Base-by-base conservation (phyloP, 257 asterid genomes). In the Cordia subcordata region DNA sequence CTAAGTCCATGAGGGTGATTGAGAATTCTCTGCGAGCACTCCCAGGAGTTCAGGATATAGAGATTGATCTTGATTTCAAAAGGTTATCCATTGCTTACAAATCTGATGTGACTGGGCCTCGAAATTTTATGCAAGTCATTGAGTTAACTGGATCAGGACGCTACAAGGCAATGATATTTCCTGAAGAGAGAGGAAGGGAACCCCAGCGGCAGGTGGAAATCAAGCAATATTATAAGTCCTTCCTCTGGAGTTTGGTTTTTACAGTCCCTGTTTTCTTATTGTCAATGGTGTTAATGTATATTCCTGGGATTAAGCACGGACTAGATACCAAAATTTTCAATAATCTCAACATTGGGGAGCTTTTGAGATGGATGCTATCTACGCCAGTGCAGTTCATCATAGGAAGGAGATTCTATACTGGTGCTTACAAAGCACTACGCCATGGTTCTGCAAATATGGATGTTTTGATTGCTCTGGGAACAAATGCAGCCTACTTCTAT, bases 401-500 rank as follows among this genome's bases (percentile, higher is more conserved):
- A 27, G 82, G 82, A 22, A 57, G 82, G 23, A 64, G 76, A n/a
- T 77, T 77, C 68, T 77, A 77, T 42, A 54, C 45, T 13, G 82
- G 82, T 27, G 58, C 82, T n/a, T 77, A 57, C 40, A 72, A 72
- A 58, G 79, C 82, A 38, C 32, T 77, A 23, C 60, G 74, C 21
- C 68, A 77, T 62, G 79, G 79, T 53, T 66, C 72, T 55, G 75
- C 80, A 53, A 77, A 73, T 65, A 77, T 77, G 83, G 80, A 77
- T 67, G 80, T 77, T 32, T 57, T 77, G 63, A 73, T 77, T 63
- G 75, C 80, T 27, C 44, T 77, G 67, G 83, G 83, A 40, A 77
- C 83, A 32, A 77, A 77, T 74, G 68, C 83, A 22, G 80, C 83
- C 10, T 77, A 77, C 75, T 73, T 77, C 53, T 77, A 77, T 58